These are phyloP conservation scores for Cavenderia fasciculata DNA, from an alignment of 78 protist genomes.

Conservation along the genomic window DNA sequence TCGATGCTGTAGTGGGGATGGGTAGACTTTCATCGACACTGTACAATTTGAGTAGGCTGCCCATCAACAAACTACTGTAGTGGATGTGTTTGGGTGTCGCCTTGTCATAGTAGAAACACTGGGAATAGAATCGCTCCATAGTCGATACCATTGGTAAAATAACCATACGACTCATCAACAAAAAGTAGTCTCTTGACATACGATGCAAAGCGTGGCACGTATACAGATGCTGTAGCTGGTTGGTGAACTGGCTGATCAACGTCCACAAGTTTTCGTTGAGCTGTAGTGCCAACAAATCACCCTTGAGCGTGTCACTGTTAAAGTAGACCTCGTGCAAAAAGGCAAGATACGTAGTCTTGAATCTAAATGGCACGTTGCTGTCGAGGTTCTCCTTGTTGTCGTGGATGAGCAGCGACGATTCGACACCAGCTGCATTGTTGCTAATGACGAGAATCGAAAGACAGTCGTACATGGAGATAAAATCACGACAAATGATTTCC, in stretches of 20 bases:
- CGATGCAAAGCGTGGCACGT: background rate
- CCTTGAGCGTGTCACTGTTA: conserved; percentile 59
- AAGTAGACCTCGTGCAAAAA: conserved; percentile 66
- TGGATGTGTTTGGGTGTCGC: conserved; percentile 53
- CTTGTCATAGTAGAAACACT: conserved; percentile 71
- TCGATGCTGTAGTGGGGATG: background rate
- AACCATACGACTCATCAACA: conserved; percentile 15
- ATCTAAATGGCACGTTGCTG: conserved; percentile 37
- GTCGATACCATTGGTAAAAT: conserved; percentile 45
- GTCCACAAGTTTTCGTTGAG: conserved; percentile 52
- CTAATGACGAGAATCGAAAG: conserved; percentile 21
- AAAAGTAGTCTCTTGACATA: conserved; percentile 9
- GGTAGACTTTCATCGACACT: conserved; percentile 8
- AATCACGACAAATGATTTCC: conserved; percentile 61
- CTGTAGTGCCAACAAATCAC: conserved; percentile 63
- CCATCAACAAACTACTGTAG: conserved; percentile 47
- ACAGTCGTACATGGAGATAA: conserved; percentile 56
- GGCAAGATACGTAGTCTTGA: conserved; percentile 45
- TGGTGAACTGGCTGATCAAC: conserved; percentile 45
- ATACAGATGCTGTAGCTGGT: conserved; percentile 27
- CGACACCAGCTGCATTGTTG: conserved; percentile 19
- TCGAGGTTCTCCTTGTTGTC: conserved; percentile 59
- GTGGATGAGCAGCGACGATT: conserved; percentile 21
- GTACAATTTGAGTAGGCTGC: conserved; percentile 42
- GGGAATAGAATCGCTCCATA: conserved; percentile 64